phyloP scores from a whole-genome alignment of 345 rosid species.

The Alliaria petiolata region DNA sequence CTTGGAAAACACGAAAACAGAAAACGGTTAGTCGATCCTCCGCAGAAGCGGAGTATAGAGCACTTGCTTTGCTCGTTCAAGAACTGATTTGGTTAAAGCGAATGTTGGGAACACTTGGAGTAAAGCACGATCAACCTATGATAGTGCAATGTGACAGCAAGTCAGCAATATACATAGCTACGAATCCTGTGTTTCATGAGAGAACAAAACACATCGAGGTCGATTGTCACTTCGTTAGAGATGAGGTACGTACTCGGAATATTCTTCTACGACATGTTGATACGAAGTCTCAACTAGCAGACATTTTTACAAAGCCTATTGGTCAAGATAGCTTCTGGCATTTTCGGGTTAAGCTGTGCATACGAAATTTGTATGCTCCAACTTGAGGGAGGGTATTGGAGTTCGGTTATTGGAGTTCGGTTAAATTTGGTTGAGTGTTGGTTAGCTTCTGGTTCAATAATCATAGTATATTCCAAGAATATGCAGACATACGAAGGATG shows the following conservation, averaged over 20 bases:
- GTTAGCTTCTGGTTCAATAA: too few relatives aligned
- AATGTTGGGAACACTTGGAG: not conserved
- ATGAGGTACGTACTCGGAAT: not conserved
- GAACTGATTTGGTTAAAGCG: not conserved
- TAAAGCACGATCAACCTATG: not conserved
- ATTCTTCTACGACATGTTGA: not conserved
- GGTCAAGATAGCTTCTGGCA: not conserved
- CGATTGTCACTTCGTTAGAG: not conserved
- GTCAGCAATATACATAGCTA: not conserved
- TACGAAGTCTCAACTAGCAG: not conserved
- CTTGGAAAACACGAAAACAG: not conserved
- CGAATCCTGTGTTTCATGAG: not conserved
- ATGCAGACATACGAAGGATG: too few relatives aligned
- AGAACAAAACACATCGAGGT: too few relatives aligned
- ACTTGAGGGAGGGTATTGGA: not conserved
- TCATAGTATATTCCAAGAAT: too few relatives aligned
- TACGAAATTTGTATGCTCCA: not conserved
- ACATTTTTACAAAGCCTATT: not conserved
- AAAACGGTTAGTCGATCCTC: not conserved
- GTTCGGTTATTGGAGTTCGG: too few relatives aligned
- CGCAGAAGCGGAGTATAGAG: not conserved
- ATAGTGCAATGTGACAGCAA: not conserved
- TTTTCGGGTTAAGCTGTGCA: not conserved
- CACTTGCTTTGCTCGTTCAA: not conserved
- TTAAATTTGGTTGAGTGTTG: too few relatives aligned